Percentiles rank a stretch among this genome's conserved stretches.
phyloP scores from a whole-genome alignment of 2,329 filamentous ascomycete genomes.

The Verticillium longisporum region DNA sequence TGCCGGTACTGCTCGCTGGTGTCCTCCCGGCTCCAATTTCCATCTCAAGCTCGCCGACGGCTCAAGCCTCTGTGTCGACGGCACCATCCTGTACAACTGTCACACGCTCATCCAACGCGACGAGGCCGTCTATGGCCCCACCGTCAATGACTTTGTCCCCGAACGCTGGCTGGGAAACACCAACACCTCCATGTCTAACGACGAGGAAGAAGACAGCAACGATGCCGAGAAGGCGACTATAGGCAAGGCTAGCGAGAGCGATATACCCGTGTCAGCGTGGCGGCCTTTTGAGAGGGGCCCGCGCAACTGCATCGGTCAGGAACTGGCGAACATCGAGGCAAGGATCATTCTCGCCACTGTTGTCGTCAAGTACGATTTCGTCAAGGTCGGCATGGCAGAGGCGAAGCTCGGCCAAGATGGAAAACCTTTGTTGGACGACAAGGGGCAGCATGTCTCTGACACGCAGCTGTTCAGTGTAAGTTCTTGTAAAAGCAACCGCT shows the following conservation, averaged over 20 bases:
- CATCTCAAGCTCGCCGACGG: conserved; percentile 20
- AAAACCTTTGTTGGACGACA: conserved; percentile 8
- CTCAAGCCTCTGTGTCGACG: conserved; percentile 21
- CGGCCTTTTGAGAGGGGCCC: conserved; percentile 47
- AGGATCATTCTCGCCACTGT: conserved; percentile 34
- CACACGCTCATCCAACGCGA: conserved; percentile 27
- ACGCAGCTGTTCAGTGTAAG: conserved; percentile 12
- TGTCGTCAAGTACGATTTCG: conserved; percentile 12
- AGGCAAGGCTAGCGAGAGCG: conserved; percentile 1
- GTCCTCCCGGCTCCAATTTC: conserved; percentile 17
- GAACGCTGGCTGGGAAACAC: conserved; percentile 30
- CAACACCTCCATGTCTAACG: conserved; percentile 16
- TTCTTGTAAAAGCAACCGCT: background rate
- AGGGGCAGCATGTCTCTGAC: conserved; percentile 8
- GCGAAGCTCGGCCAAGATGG: conserved; percentile 8
- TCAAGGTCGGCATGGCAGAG: conserved; percentile 11
- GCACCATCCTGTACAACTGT: conserved; percentile 26
- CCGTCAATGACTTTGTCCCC: conserved; percentile 26
- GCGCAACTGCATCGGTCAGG: conserved; percentile 48
- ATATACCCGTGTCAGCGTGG: conserved; percentile 32
- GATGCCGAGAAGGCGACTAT: conserved; percentile 1
- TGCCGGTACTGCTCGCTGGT: conserved; percentile 20
- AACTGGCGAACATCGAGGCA: conserved; percentile 47
- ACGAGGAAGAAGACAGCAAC: background rate
- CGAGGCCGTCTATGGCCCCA: conserved; percentile 24